Conservation (phyloP, 805 yeast genomes). For the Saturnispora silvae region DNA sequence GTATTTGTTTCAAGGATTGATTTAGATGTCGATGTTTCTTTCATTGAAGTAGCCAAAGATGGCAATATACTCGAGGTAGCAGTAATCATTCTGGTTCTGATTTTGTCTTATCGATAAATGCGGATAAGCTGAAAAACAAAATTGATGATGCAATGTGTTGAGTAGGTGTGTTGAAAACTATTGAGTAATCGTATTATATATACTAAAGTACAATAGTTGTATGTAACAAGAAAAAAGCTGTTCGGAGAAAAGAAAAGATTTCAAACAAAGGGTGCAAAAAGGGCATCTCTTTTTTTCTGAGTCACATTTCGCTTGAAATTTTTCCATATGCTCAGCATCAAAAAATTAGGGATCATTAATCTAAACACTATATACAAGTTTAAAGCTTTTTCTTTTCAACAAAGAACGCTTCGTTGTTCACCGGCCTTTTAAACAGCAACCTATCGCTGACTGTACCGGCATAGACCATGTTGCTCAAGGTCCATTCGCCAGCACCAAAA, state of each 20-base stretch:
- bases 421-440: slow-evolving; percentile 19
- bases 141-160: background rate
- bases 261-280: background rate
- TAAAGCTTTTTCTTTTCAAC: slow-evolving; percentile 4
- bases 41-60: background rate
- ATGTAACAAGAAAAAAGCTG: no score
- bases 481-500: slow-evolving; percentile 40
- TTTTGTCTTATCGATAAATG: slow-evolving; percentile 4
- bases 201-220: no score
- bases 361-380: no score
- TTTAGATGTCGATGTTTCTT: background rate
- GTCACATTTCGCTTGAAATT: slow-evolving; percentile 4
- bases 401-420: slow-evolving; percentile 21
- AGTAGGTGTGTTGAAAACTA: background rate
- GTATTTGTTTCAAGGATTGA: background rate
- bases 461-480: slow-evolving; percentile 34
- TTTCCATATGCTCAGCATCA: slow-evolving; percentile 2
- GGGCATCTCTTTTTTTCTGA: slow-evolving; percentile 3
- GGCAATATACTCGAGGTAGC: background rate
- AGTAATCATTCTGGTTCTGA: background rate
- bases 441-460: slow-evolving; percentile 28
- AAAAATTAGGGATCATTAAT: no score
- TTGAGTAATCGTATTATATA: no score
- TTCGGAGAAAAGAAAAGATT: background rate
- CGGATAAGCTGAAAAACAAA: no score